Evolutionary conservation across 306 rosid species (phyloP), one percentile per base, ranked within the genome.

Genomic region (Begonia fuchsioides): DNA sequence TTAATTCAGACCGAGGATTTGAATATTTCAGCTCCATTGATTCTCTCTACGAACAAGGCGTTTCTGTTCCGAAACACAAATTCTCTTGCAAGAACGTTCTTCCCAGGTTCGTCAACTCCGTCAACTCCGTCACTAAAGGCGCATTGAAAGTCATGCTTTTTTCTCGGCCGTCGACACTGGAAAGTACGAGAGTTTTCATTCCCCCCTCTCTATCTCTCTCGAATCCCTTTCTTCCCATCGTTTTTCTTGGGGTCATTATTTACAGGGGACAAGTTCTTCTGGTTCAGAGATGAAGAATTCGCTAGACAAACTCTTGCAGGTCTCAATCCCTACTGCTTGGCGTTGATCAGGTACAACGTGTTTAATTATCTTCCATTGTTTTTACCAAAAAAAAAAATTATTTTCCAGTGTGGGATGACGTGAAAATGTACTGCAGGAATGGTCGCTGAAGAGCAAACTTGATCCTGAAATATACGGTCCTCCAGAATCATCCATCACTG

Each of bases 391-490:
- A 0, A n/a, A n/a, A 26, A 8, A 26, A 4, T 26, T 2, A 2
- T 19, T n/a, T n/a, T n/a, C n/a, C n/a, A n/a, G n/a, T n/a, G n/a
- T n/a, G n/a, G n/a, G n/a, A n/a, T n/a, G n/a, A 19, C 26, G 26
- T 19, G 4, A 19, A 19, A 19, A 19, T 19, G 26, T 19, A 19
- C 2, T 19, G 26, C 51, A 81, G 97, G 90, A 88, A 71, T 88
- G 96, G 96, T 94, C 96, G 53, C 15, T 87, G 69, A 80, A 72
- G 62, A 87, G 96, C 66, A 57, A 72, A 47, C 71, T 83, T n/a
- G 85, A 87, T 39, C 94, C 94, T 0, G 15, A 58, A 4, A 20
- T 80, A 15, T 87, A 77, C 69, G 94, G 96, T 6, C 76, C n/a
- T n/a, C n/a, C n/a, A n/a, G n/a, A n/a, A n/a, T n/a, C n/a, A n/a